Conservation (phyloP, 2,329 filamentous ascomycete genomes). For the Pseudocercospora fijiensis region DNA sequence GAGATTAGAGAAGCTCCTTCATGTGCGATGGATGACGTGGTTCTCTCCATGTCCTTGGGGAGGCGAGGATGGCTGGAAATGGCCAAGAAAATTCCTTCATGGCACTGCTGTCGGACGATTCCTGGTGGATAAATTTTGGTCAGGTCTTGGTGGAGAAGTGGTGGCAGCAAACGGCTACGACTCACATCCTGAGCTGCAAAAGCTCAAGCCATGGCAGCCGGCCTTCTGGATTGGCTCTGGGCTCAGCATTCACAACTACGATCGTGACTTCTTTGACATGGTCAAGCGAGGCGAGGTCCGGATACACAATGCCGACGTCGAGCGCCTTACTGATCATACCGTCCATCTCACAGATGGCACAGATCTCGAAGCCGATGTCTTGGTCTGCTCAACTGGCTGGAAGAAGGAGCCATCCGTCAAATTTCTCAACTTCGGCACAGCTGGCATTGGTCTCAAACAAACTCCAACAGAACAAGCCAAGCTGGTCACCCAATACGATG, state of each 20-base stretch:
- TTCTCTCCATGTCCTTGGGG: conserved; percentile 75
- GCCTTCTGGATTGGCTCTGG: conserved; percentile 49
- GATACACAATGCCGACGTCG: conserved; percentile 53
- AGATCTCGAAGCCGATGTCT: conserved; percentile 49
- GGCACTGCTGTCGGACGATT: conserved; percentile 57
- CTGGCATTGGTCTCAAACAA: conserved; percentile 35
- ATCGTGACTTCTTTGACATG: conserved; percentile 56
- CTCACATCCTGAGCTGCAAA: conserved; percentile 43
- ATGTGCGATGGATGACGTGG: conserved; percentile 68
- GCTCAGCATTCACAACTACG: conserved; percentile 58
- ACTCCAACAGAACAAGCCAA: conserved; percentile 36
- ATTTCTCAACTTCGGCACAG: conserved; percentile 52
- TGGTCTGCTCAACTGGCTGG: conserved; percentile 62
- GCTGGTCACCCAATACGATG: conserved; percentile 47
- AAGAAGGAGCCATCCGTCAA: conserved; percentile 51
- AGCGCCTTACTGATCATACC: conserved; percentile 46
- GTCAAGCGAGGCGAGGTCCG: conserved; percentile 56
- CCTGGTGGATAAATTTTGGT: conserved; percentile 59
- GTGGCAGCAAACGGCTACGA: conserved; percentile 50
- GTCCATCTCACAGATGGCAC: conserved; percentile 60
- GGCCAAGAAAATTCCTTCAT: conserved; percentile 57
- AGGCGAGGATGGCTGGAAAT: conserved; percentile 58
- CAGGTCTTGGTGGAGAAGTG: conserved; percentile 55
- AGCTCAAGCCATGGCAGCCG: conserved; percentile 44
- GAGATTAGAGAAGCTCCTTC: conserved; percentile 64